Percentiles rank a stretch among this genome's conserved stretches.
phyloP scores from a whole-genome alignment of 2,329 filamentous ascomycete genomes.

The Cladobotryum protrusum region DNA sequence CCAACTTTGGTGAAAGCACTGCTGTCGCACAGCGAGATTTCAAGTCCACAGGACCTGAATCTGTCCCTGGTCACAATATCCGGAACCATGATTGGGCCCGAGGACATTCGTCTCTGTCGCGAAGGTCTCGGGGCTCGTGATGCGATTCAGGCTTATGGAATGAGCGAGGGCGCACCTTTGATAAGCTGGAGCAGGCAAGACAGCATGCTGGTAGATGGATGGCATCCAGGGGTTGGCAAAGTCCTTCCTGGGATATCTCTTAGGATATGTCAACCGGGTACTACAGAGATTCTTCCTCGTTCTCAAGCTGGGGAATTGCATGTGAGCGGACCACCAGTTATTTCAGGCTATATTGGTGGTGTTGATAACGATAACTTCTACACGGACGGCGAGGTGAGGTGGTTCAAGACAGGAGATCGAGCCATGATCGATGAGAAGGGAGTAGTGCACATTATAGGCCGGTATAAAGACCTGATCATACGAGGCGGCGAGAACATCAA shows the following conservation, averaged over 20 bases:
- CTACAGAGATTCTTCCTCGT: conserved; percentile 21
- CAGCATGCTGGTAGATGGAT: conserved; percentile 24
- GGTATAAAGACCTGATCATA: conserved; percentile 42
- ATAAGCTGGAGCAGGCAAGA: conserved; percentile 33
- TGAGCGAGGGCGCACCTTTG: conserved; percentile 39
- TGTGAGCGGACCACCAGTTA: conserved; percentile 30
- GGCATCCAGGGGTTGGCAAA: conserved; percentile 36
- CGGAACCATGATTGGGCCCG: conserved; percentile 24
- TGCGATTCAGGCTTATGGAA: conserved; percentile 36
- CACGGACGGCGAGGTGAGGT: conserved; percentile 25
- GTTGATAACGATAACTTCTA: conserved; percentile 29
- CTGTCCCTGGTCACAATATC: conserved; percentile 30
- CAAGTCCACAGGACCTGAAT: conserved; percentile 20
- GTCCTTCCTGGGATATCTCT: conserved; percentile 33
- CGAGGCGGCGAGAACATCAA: conserved; percentile 39
- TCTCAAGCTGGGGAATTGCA: conserved; percentile 35
- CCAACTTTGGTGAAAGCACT: conserved; percentile 30
- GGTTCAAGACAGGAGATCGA: conserved; percentile 37
- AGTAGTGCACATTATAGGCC: conserved; percentile 32
- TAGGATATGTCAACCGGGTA: conserved; percentile 30
- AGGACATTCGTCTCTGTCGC: conserved; percentile 28
- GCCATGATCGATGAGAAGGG: conserved; percentile 32
- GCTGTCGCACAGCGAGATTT: conserved; percentile 24
- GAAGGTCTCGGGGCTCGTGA: conserved; percentile 25
- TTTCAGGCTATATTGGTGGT: conserved; percentile 27